Percentiles rank a stretch among this genome's conserved stretches.
Conservation (phyloP, 768 basidiomycete genomes). For the Trametes cubensis region DNA sequence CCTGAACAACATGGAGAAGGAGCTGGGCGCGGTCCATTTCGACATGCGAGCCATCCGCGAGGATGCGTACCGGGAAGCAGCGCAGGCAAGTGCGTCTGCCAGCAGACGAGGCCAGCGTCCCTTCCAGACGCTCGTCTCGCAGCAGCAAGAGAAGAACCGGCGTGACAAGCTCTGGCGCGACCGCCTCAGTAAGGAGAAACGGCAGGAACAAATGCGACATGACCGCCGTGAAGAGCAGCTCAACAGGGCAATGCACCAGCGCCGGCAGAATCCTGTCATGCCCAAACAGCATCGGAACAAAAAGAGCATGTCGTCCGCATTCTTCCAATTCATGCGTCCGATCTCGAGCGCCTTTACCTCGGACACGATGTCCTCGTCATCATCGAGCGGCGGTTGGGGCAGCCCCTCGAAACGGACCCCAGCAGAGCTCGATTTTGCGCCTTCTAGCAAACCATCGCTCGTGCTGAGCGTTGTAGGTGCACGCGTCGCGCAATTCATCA, state of each 20-base stretch:
- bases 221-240: slow-evolving; percentile 78
- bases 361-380: slow-evolving; percentile 45
- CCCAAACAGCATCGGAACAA: slow-evolving; percentile 83
- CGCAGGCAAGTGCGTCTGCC: slow-evolving; percentile 48
- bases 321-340: slow-evolving; percentile 86
- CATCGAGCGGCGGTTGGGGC: slow-evolving; percentile 7
- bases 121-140: slow-evolving; percentile 63
- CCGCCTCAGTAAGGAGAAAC: slow-evolving; percentile 74
- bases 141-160: slow-evolving; percentile 81
- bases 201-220: slow-evolving; percentile 68
- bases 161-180: slow-evolving; percentile 72
- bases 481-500: slow-evolving; percentile 68
- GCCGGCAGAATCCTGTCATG: slow-evolving; percentile 50
- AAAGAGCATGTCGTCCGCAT: slow-evolving; percentile 82
- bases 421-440: slow-evolving; percentile 73
- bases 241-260: slow-evolving; percentile 67
- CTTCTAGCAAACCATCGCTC: slow-evolving; percentile 73
- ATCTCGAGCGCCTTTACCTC: slow-evolving; percentile 84
- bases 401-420: slow-evolving; percentile 56
- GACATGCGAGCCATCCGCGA: slow-evolving; percentile 76
- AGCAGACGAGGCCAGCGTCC: slow-evolving; percentile 57
- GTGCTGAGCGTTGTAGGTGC: slow-evolving; percentile 77
- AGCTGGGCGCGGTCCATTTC: slow-evolving; percentile 61
- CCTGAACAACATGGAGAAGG: slow-evolving; percentile 74
- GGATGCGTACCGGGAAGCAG: slow-evolving; percentile 68